phyloP scores from a whole-genome alignment of 2,329 filamentous ascomycete species.

The Pestalotiopsis sp. region DNA sequence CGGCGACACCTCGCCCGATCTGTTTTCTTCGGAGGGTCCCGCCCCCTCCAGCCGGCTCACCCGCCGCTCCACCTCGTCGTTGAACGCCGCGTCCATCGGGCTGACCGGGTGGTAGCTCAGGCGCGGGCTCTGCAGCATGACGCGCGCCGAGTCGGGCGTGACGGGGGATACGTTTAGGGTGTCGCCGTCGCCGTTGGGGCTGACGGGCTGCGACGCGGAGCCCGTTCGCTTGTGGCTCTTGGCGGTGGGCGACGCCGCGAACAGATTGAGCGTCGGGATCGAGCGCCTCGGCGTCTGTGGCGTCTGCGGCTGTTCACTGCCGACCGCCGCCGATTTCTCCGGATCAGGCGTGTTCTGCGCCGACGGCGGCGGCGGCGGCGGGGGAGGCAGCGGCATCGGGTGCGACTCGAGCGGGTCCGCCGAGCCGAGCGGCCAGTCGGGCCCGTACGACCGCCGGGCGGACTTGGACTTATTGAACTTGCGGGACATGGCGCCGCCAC shows the following conservation, averaged over 20 bases:
- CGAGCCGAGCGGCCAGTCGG: conserved; percentile 29
- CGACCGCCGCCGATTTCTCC: conserved; percentile 19
- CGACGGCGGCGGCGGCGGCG: neutral
- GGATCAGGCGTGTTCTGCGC: conserved; percentile 16
- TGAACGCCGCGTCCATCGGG: conserved; percentile 26
- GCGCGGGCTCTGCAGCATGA: conserved; percentile 24
- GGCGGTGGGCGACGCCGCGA: conserved; percentile 1
- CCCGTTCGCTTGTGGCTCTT: neutral
- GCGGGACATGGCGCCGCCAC: conserved; percentile 6
- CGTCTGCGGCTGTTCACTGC: conserved; percentile 9
- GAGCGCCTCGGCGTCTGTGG: neutral
- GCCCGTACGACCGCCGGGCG: conserved; percentile 21
- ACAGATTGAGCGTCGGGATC: neutral
- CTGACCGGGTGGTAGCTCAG: conserved; percentile 26
- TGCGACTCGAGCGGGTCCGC: conserved; percentile 27
- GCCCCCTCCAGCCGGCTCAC: conserved; percentile 8
- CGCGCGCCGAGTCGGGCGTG: conserved; percentile 14
- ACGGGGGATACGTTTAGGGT: neutral
- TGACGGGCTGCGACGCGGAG: neutral
- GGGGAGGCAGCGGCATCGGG: conserved; percentile 15
- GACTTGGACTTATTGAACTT: conserved; percentile 15
- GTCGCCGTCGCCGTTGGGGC: conserved; percentile 10
- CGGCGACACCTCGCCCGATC: conserved; percentile 1
- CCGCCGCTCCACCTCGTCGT: conserved; percentile 15
- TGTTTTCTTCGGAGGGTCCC: neutral